Base-by-base conservation (phyloP, 148 eudicot genomes). In the Vaccinium macrocarpon region DNA sequence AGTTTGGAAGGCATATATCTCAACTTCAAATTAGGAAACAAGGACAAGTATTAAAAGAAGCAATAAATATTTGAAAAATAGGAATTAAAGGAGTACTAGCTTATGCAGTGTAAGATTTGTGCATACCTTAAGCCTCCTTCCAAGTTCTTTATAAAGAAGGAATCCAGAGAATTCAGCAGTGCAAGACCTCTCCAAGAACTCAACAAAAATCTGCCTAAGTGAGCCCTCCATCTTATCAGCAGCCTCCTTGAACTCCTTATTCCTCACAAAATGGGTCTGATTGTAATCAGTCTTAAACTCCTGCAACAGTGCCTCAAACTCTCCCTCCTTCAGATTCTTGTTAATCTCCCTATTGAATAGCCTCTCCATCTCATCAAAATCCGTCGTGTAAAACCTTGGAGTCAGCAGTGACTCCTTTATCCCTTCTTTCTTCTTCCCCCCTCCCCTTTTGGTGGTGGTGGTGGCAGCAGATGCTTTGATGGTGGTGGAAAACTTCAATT, bases 91-190 rank as follows among this genome's bases (percentile, higher is more conserved):
- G 46, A 42, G 46, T 42, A 42, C 46, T 42, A 42, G 46, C 46
- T 4, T 42, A 42, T 42, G 46, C 46, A 42, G 46, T 42, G 6
- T 4, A 42, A 42, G 46, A 42, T 42, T 0, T 42, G 14, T 64
- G 13, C 32, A 73, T 74, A 94, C 98, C 98, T 96, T 96, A 32
- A 96, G 99, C 89, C 99, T 94, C 84, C 99, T 91, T 11, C 98
- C 98, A 75, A 96, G 97, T 90, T 96, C 99, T 86, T 94, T 96
- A 88, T 94, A 96, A 46, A 95, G 96, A 86, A 95, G 87, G 77
- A 97, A 97, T 0, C 99, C 99, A 76, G 99, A 97, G 87, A 97
- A 97, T 84, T 95, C 98, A 88, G 99, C 99, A 84, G 99, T 97
- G 82, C 99, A 97, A 83, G 99, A 97, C 90, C 99, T 92, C 90